These are phyloP conservation scores for Yarrowia yakushimensis DNA, from an alignment of 805 yeast species.

Conservation along the genomic window DNA sequence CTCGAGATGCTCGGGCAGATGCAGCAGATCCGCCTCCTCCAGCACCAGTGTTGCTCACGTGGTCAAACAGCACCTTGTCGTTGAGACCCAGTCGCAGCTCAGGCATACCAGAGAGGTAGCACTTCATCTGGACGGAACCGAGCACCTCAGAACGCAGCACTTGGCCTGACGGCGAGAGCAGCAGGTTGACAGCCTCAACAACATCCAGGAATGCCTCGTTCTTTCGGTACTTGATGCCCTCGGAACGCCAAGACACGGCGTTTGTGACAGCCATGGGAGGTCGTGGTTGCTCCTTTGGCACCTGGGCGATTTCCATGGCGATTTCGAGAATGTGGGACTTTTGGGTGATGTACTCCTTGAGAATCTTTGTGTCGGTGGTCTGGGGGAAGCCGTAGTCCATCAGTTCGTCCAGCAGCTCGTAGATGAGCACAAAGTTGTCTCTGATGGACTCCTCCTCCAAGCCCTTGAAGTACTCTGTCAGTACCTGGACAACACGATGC, in stretches of 20 bases:
- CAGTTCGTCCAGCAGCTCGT: constrained; percentile 84
- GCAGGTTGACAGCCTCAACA: constrained; percentile 66
- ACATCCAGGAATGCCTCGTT: constrained; percentile 90
- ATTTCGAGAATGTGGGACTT: constrained; percentile 45
- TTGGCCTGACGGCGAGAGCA: constrained; percentile 58
- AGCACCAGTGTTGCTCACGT: constrained; percentile 34
- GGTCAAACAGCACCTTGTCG: constrained; percentile 35
- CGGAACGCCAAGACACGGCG: constrained; percentile 87
- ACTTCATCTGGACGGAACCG: constrained; percentile 70
- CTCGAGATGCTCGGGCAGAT: constrained; percentile 27
- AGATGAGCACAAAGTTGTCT: constrained; percentile 70
- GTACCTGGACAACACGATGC: constrained; percentile 44
- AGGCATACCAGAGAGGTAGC: constrained; percentile 90
- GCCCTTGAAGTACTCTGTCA: constrained; percentile 46
- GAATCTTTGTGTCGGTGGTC: constrained; percentile 70
- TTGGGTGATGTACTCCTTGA: constrained; percentile 72
- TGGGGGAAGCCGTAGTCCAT: constrained; percentile 88
- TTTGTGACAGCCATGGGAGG: constrained; percentile 74
- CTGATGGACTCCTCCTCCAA: constrained; percentile 58
- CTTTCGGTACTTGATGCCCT: constrained; percentile 80
- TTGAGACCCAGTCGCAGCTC: constrained; percentile 71
- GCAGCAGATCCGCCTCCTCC: constrained; percentile 31
- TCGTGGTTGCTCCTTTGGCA: constrained; percentile 36
- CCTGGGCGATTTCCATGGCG: constrained; percentile 23
- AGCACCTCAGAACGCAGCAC: constrained; percentile 63